These are phyloP conservation scores for Rubus parviflorus DNA, from an alignment of 306 rosid genomes.

Conservation along the genomic window DNA sequence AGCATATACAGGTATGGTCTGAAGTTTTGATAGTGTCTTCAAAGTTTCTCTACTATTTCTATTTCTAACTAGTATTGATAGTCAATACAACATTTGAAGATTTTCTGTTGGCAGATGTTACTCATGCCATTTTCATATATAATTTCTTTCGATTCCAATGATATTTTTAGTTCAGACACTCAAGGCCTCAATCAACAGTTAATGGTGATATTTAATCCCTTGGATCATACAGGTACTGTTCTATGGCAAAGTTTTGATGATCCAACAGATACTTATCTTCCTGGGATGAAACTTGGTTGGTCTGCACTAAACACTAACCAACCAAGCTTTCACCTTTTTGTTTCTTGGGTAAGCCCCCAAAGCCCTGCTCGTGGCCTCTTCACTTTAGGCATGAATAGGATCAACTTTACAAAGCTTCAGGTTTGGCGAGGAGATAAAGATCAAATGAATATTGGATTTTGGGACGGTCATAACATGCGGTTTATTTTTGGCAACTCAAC, in stretches of 20 bases:
- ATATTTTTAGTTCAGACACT: not conserved
- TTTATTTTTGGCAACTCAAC: slow-evolving; percentile 8
- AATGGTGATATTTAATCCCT: not conserved
- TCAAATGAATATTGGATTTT: slow-evolving; percentile 12
- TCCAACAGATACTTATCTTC: slow-evolving; percentile 15
- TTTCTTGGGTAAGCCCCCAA: slow-evolving; percentile 19
- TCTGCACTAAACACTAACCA: not conserved
- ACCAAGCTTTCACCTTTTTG: not conserved
- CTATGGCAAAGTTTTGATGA: slow-evolving; percentile 22
- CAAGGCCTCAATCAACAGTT: not conserved
- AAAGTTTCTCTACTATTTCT: not conserved
- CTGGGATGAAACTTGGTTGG: slow-evolving; percentile 24
- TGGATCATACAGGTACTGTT: not conserved
- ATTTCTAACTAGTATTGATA: not conserved
- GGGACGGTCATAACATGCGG: slow-evolving; percentile 3
- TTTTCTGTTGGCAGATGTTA: not conserved
- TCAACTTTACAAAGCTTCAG: not conserved
- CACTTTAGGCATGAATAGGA: not conserved
- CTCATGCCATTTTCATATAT: not conserved
- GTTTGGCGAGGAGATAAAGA: slow-evolving; percentile 15
- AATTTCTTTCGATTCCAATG: not conserved
- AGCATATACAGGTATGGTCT: not conserved
- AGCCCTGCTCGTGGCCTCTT: slow-evolving; percentile 14
- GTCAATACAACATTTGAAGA: not conserved
- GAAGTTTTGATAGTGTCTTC: not conserved